These are phyloP conservation scores for Aureobasidium sp. DNA, from an alignment of 2,329 filamentous ascomycete genomes.

Conservation along the genomic window DNA sequence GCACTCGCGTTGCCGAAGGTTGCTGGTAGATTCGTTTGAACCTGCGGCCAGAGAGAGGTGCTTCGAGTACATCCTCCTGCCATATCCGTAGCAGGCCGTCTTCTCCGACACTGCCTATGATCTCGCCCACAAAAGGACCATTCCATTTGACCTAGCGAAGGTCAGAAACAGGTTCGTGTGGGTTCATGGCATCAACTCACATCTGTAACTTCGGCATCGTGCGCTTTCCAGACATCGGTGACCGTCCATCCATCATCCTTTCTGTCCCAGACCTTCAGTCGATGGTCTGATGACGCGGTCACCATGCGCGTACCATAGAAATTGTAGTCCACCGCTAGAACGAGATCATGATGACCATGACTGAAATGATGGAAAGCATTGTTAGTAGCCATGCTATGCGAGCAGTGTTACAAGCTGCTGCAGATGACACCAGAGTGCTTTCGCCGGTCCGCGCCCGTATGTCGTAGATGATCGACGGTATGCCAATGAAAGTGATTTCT, in stretches of 20 bases:
- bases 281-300: constrained; percentile 85
- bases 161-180: not conserved
- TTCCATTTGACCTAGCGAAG: constrained; percentile 76
- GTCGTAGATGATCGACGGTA: not conserved
- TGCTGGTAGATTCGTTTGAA: constrained; percentile 66
- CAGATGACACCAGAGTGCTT: not conserved
- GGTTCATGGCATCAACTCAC: constrained; percentile 40
- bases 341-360: constrained; percentile 71
- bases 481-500: too few relatives aligned
- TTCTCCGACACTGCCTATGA: constrained; percentile 80
- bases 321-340: constrained; percentile 83
- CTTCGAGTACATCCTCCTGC: constrained; percentile 80
- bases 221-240: constrained; percentile 82
- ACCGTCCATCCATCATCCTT: constrained; percentile 73
- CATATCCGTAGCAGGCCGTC: constrained; percentile 88
- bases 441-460: too few relatives aligned
- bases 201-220: constrained; percentile 84
- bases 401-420: not conserved
- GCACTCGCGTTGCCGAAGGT: constrained; percentile 59
- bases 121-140: constrained; percentile 78
- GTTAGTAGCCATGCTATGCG: constrained; percentile 21
- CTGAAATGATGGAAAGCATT: constrained; percentile 52
- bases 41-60: constrained; percentile 65
- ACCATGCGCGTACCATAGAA: constrained; percentile 87
- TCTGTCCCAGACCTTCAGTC: constrained; percentile 83